Conservation (phyloP, 2,329 filamentous ascomycete genomes). For the Fusarium abutilonis region DNA sequence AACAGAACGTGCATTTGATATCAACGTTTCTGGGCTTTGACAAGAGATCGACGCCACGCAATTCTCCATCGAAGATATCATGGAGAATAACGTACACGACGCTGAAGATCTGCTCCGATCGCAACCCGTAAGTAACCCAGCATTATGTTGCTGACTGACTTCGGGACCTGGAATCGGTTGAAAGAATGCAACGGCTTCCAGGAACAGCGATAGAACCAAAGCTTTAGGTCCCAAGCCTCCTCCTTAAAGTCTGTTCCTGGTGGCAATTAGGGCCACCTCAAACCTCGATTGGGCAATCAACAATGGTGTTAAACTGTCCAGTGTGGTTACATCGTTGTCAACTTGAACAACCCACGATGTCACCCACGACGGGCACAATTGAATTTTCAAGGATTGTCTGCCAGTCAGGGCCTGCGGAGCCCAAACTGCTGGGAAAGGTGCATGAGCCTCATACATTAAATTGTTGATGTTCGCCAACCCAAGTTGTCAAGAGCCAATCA, state of each 20-base stretch:
- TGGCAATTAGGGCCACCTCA: slow-evolving; percentile 22
- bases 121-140: slow-evolving; percentile 13
- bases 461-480: slow-evolving; percentile 18
- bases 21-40: slow-evolving; percentile 4
- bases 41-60: background rate
- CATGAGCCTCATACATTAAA: slow-evolving; percentile 35
- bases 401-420: slow-evolving; percentile 1
- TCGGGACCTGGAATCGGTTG: slow-evolving; percentile 11
- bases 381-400: slow-evolving; percentile 4
- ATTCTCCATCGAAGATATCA: background rate
- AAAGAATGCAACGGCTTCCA: slow-evolving; percentile 18
- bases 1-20: slow-evolving; percentile 6
- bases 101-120: background rate
- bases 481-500: slow-evolving; percentile 4
- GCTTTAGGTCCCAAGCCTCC: slow-evolving; percentile 12
- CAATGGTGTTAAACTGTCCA: slow-evolving; percentile 17
- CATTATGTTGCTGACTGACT: slow-evolving; percentile 1
- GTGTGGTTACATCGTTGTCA: slow-evolving; percentile 34
- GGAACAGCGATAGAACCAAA: slow-evolving; percentile 9
- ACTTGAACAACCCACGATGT: slow-evolving; percentile 24
- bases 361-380: slow-evolving; percentile 22
- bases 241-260: slow-evolving; percentile 30
- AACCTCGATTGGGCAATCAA: slow-evolving; percentile 23
- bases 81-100: background rate
- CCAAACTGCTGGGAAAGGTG: slow-evolving; percentile 24